phyloP scores from a whole-genome alignment of 1,284 basidiomycete species.

The Ustilago vetiveriae region DNA sequence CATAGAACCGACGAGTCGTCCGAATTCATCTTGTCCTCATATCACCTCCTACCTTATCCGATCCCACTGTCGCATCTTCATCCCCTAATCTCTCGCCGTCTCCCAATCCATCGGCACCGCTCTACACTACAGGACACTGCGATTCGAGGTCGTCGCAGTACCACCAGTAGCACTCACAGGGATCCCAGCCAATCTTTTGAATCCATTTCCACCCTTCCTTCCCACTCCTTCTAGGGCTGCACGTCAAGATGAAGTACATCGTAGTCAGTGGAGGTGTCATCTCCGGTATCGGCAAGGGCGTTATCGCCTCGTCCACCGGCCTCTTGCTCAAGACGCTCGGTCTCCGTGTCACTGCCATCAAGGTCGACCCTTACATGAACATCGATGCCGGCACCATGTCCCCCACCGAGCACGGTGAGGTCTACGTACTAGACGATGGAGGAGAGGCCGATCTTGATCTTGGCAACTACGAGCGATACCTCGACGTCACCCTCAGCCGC shows the following conservation, averaged over 20 bases:
- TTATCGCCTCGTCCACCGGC: constrained; percentile 87
- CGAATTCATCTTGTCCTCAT: constrained; percentile 10
- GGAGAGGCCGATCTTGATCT: constrained; percentile 98
- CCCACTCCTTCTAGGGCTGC: neutral
- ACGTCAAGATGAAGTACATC: constrained; percentile 68
- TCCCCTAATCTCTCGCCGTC: neutral
- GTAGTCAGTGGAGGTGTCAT: constrained; percentile 69
- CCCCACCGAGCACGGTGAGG: constrained; percentile 98
- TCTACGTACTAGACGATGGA: constrained; percentile 97
- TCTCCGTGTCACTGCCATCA: constrained; percentile 96
- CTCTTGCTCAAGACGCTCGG: constrained; percentile 94
- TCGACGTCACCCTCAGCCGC: constrained; percentile 89
- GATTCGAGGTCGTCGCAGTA: constrained; percentile 46
- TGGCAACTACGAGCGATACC: constrained; percentile 97
- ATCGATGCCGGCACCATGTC: constrained; percentile 99
- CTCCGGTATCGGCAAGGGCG: constrained; percentile 70
- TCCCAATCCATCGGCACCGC: no score
- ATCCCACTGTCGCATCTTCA: constrained; percentile 2
- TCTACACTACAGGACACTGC: constrained; percentile 32
- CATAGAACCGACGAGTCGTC: constrained; percentile 9
- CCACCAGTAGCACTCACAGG: constrained; percentile 13
- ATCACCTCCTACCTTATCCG: constrained; percentile 38
- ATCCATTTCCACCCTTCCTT: no score
- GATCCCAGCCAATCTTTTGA: neutral
- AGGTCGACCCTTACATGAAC: constrained; percentile 99